Conservation (phyloP, 441 rosid species). For the Raphanus hybrid region DNA sequence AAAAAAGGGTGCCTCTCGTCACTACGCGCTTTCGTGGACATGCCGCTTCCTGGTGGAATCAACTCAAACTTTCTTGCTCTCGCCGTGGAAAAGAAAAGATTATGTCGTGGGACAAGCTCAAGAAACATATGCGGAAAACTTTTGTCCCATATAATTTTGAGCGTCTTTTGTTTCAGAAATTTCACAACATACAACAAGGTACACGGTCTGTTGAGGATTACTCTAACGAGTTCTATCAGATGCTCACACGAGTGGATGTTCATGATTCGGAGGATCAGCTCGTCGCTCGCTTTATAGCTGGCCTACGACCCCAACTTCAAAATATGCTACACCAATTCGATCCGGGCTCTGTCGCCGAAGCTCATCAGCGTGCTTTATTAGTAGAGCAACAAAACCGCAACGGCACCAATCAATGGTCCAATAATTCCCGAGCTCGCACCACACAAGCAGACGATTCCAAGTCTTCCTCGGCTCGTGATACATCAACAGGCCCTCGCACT, state of each 20-base stretch:
- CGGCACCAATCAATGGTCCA: too few relatives aligned
- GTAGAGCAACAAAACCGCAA: background rate
- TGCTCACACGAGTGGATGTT: background rate
- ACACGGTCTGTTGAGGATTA: background rate
- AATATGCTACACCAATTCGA: background rate
- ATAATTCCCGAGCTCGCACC: too few relatives aligned
- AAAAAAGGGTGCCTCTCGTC: background rate
- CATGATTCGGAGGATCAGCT: background rate
- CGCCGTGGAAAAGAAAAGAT: background rate
- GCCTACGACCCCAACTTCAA: background rate
- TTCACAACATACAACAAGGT: background rate
- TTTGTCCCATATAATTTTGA: background rate
- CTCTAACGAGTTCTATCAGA: background rate
- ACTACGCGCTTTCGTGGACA: background rate
- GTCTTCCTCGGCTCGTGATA: too few relatives aligned
- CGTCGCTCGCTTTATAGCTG: background rate
- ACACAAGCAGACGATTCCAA: too few relatives aligned
- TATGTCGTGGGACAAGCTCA: background rate
- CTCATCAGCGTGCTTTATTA: background rate
- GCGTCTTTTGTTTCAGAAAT: background rate
- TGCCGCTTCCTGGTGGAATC: background rate
- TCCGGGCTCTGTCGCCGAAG: background rate
- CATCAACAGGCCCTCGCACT: too few relatives aligned
- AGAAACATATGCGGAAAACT: background rate
- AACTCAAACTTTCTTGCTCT: background rate